Conservation (phyloP, 2,329 filamentous ascomycete species). For the Tolypocladium cylindrosporum region DNA sequence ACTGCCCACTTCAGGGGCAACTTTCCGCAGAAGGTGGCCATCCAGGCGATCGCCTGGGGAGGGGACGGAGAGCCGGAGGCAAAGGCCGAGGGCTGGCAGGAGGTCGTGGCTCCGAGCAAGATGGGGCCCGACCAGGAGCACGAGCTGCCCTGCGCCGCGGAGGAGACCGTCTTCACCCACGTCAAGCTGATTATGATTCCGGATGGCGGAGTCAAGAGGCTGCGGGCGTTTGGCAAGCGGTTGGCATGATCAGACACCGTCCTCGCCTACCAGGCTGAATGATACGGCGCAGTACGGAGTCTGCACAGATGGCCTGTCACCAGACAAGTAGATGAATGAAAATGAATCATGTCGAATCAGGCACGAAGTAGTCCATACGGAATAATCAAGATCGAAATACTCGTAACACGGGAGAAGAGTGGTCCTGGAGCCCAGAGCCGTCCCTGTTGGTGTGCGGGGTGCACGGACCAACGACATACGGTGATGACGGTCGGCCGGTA, state of each 20-base stretch:
- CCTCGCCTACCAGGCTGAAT: background rate
- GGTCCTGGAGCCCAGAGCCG: background rate
- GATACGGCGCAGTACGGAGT: background rate
- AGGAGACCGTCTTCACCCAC: conserved; percentile 60
- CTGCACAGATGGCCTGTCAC: background rate
- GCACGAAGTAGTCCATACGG: too few species aligned
- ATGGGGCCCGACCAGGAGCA: conserved; percentile 67
- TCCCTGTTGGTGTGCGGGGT: background rate
- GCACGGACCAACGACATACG: conserved; percentile 4
- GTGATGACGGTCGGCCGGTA: background rate
- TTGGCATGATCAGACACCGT: background rate
- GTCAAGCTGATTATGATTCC: conserved; percentile 89
- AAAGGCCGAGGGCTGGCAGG: conserved; percentile 52
- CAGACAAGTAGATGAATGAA: background rate
- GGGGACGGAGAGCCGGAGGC: conserved; percentile 42
- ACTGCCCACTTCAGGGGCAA: conserved; percentile 80
- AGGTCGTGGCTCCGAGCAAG: conserved; percentile 56
- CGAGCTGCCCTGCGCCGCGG: conserved; percentile 45
- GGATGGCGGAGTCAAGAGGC: conserved; percentile 83
- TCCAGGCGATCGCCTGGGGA: conserved; percentile 51
- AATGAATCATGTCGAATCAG: too few species aligned
- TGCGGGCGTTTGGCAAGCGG: conserved; percentile 42
- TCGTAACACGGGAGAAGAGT: background rate
- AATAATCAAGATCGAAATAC: background rate
- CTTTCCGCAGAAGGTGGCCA: conserved; percentile 66